Evolutionary conservation across 768 basidiomycete species (phyloP), one percentile per base, ranked within the genome.

Genomic region (Cystoderma amianthinum): DNA sequence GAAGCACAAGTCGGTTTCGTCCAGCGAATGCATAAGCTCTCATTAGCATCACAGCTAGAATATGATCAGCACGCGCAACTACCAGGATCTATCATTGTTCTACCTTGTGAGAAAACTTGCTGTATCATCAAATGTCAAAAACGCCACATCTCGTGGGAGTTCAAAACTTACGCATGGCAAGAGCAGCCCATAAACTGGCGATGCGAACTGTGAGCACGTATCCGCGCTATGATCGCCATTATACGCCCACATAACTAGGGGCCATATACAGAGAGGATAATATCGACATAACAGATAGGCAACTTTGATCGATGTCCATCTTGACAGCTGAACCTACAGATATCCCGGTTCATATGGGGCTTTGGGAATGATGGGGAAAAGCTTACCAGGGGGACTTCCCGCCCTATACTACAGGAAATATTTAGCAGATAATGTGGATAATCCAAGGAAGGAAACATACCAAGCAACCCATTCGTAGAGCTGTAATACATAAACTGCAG

Each of bases 101-200:
- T 41, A 64, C 68, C 66, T 59, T 66, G 67, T 2, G 63, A 62
- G 42, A 64, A 60, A 19, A 67, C 51, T 66, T 69, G 66, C 67
- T 71, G 44, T 13, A 18, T 25, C 33, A 30, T 20, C 37, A 5
- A 17, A 2, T 18, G 28, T 5, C 7, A 6, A 7, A 16, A 10
- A 11, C 10, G 36, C 16, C 21, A 12, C 20, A 42, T 7, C 13
- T n/a, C n/a, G n/a, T n/a, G 36, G 16, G 19, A 38, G 19, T 21
- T 32, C 17, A 25, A 23, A 17, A 58, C 55, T 23, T 49, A 61
- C 61, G 54, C 60, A 62, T 52, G 63, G 56, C 32, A 61, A 53
- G 10, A 64, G 49, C n/a, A 65, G 41, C 3, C 50, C 52, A 42
- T 63, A 61, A 3, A 67, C 50, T 1, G 58, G 53, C n/a, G 44